A percentile compares a stretch with the other conserved stretches of the same genome.
These are phyloP conservation scores for Conidiobolus incongruus DNA, from an alignment of 371 early-diverging fungal genomes.

Conservation along the genomic window DNA sequence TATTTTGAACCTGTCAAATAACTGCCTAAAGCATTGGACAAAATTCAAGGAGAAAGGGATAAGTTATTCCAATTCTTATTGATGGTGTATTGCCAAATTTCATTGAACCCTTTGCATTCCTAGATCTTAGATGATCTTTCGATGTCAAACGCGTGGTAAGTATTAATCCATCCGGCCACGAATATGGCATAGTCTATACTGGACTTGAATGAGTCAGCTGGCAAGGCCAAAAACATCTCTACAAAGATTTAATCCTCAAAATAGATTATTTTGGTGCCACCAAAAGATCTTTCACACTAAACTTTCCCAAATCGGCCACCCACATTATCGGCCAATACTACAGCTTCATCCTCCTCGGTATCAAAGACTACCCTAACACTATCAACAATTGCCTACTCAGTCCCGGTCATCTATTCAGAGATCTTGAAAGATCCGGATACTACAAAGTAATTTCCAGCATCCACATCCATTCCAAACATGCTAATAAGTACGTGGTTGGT, in stretches of 20 bases:
- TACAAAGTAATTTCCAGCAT: conserved; percentile 27
- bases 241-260: conserved; percentile 34
- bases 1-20: conserved; percentile 43
- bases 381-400: conserved; percentile 19
- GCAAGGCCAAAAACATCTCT: conserved; percentile 22
- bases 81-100: too few species aligned
- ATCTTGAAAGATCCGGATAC: conserved; percentile 22
- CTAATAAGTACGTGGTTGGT: conserved; percentile 25
- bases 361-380: conserved; percentile 23
- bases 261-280: conserved; percentile 37
- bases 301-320: conserved; percentile 34
- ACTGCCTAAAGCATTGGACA: conserved; percentile 25
- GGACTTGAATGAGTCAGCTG: conserved; percentile 46
- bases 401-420: conserved; percentile 24
- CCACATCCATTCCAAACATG: conserved; percentile 13
- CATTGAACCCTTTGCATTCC: conserved; percentile 47
- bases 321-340: conserved; percentile 44
- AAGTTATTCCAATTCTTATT: conserved; percentile 44
- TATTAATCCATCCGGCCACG: conserved; percentile 52
- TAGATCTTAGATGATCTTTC: conserved; percentile 48
- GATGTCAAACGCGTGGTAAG: conserved; percentile 29
- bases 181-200: conserved; percentile 42
- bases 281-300: conserved; percentile 29
- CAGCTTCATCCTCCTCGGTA: conserved; percentile 34
- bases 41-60: conserved; percentile 23